phyloP scores from a whole-genome alignment of 1,284 basidiomycete species.

The Marasmius tenuissimus region DNA sequence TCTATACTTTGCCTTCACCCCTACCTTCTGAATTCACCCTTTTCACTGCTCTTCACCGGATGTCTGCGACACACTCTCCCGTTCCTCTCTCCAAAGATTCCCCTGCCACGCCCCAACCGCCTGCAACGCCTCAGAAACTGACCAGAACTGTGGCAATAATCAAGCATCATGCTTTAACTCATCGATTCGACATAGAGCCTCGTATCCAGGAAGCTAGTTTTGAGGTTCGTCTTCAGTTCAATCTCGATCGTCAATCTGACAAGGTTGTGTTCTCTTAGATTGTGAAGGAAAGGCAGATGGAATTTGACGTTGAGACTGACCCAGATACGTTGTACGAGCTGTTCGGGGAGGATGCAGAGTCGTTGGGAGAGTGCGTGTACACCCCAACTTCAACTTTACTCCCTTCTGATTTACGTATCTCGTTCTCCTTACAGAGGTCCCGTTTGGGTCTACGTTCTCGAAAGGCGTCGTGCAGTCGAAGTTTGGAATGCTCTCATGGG shows the following conservation, averaged over 20 bases:
- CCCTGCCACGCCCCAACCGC: constrained; percentile 18
- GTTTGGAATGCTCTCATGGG: constrained; percentile 77
- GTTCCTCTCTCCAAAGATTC: constrained; percentile 10
- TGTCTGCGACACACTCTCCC: neutral
- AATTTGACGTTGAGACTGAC: constrained; percentile 76
- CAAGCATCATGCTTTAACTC: constrained; percentile 68
- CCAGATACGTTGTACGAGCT: constrained; percentile 74
- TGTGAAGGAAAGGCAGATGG: constrained; percentile 81
- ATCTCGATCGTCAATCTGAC: constrained; percentile 3
- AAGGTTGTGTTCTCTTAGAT: constrained; percentile 44
- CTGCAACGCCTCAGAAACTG: constrained; percentile 15
- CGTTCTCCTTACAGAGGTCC: constrained; percentile 53
- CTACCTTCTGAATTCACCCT: neutral
- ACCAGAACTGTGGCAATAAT: constrained; percentile 79
- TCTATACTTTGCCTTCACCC: neutral
- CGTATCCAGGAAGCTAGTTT: constrained; percentile 75
- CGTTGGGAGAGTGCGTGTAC: constrained; percentile 68
- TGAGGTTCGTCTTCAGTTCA: constrained; percentile 48
- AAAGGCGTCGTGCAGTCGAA: constrained; percentile 73
- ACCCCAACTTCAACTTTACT: constrained; percentile 3
- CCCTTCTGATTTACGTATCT: constrained; percentile 5
- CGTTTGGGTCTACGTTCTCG: constrained; percentile 85
- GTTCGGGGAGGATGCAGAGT: constrained; percentile 73
- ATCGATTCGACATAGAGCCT: constrained; percentile 74
- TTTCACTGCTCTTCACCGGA: neutral